Evolutionary conservation across 768 basidiomycete genomes (phyloP), one percentile per base, ranked within the genome.

Genomic region (Tricholoma matsutake): DNA sequence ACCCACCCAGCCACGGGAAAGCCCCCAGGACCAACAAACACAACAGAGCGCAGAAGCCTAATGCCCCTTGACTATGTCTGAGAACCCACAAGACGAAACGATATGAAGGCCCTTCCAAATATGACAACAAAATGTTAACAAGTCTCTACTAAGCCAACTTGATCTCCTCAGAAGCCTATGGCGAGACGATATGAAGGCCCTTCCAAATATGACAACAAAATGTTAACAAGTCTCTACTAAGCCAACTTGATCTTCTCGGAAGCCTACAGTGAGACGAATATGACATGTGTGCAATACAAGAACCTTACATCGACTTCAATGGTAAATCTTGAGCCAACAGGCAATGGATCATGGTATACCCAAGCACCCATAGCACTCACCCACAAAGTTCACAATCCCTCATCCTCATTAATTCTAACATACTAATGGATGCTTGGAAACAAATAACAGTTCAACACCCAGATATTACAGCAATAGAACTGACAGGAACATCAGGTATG

Each of bases 401-500:
- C 37, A 39, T 39, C 37, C 37, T 39, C 13, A 14, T 39, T 11
- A 39, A 39, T 11, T 6, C 37, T 39, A 39, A 39, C 37, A 4
- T 39, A 10, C 13, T 14, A 14, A 39, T 14, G 13, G 41, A 43
- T 9, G 5, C 41, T n/a, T 43, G 41, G 41, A 43, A 43, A 43
- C 41, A 43, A 18, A 3, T 43, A 43, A 3, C 5, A 43, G n/a
- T 18, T n/a, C 14, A 11, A 43, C 41, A 61, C 7, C 41, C 52
- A 16, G 74, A 76, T 52, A 51, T 78, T 8, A 67, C 66, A 4
- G 73, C 1, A 39, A 14, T 39, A 11, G 41, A 43, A 11, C n/a
- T 43, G 3, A 22, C 37, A 2, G 68, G 65, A 3, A 25, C 10
- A 10, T 47, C 54, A 2, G 66, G 68, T 0, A 57, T n/a, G 3